Evolutionary conservation across 257 asterid species (phyloP), one percentile per base, ranked within the genome.

Genomic region (Penstemon newberryi): DNA sequence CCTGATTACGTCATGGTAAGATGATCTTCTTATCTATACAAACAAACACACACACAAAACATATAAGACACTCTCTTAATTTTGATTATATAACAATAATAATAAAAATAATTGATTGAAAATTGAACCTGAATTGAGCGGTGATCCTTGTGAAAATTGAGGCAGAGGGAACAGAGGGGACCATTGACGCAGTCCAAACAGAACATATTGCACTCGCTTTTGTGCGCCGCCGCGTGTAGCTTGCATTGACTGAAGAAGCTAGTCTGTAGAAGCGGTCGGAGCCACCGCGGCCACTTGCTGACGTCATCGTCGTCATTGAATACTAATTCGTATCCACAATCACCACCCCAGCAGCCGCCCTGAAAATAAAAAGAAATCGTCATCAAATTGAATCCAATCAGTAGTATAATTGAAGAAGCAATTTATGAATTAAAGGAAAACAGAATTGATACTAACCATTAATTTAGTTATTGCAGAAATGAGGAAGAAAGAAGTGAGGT

Each of bases 121-220:
- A 41, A 47, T 56, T 3, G 57, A 8, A 90, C 97, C 96, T 91
- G 97, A 42, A 88, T 86, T 7, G 82, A 75, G 63, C 87, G 85
- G 45, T 91, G 97, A 68, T 82, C 87, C 65, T 82, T 88, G 85
- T 91, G 97, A 50, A 13, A 55, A 46, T 71, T 52, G 80, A 91
- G 86, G 78, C 97, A 91, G 36, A 91, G 85, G 10, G 96, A 90
- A 57, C 97, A 90, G 37, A 88, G 84, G 25, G 97, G 80, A 5
- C 90, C 94, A 73, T 83, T 74, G 71, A 61, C 49, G 75, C 97
- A 90, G 69, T 90, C 95, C 85, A 90, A 82, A 43, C 97, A 90
- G 62, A 81, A 90, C 97, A 90, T 90, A 66, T 90, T 90, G 83
- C 97, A 90, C 85, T 90, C 97, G 71, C 92, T 86, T 81, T 85